Base-by-base conservation (phyloP, 2,329 filamentous ascomycete species). In the Talaromyces sp. region DNA sequence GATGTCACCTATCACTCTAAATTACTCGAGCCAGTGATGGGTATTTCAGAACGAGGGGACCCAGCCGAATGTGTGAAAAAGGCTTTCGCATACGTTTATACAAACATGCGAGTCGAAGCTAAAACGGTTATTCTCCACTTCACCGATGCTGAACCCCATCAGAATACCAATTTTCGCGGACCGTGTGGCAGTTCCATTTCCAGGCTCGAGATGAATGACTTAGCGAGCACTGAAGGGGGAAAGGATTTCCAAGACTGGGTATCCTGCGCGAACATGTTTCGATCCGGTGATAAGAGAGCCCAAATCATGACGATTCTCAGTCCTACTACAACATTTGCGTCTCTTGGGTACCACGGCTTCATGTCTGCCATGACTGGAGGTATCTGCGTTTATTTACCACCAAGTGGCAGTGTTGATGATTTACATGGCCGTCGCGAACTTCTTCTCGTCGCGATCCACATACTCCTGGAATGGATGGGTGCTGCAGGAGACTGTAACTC, bases 121-220 rank as follows among this genome's bases (percentile, higher is more conserved):
- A 78, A 75, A 14, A 82, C 80, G 0, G 64, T 82, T n/a, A 71
- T 80, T 41, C 57, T 82, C 4, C 63, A 80, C 16, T 82, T 78
- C 54, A 73, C 78, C 0, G 78, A 82, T 66, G 77, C 77, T 11
- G 72, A 77, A 32, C 76, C 80, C n/a, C 78, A 81, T 61, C 69
- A 35, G 55, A 48, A 70, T 41, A n/a, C 13, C 17, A 9, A 20
- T n/a, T n/a, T n/a, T n/a, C n/a, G n/a, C n/a, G n/a, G n/a, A n/a
- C n/a, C n/a, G n/a, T n/a, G n/a, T n/a, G n/a, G n/a, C n/a, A n/a
- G n/a, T n/a, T n/a, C n/a, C n/a, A n/a, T n/a, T n/a, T n/a, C n/a
- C n/a, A n/a, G n/a, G n/a, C n/a, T n/a, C n/a, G n/a, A 11, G 37
- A 19, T 7, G 14, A 4, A 8, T 40, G 6, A 40, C 8, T 3